Evolutionary conservation across 176 grass and related monocot species (phyloP), one percentile per base, ranked within the genome.

Genomic region (Bonia amplexicaulis): DNA sequence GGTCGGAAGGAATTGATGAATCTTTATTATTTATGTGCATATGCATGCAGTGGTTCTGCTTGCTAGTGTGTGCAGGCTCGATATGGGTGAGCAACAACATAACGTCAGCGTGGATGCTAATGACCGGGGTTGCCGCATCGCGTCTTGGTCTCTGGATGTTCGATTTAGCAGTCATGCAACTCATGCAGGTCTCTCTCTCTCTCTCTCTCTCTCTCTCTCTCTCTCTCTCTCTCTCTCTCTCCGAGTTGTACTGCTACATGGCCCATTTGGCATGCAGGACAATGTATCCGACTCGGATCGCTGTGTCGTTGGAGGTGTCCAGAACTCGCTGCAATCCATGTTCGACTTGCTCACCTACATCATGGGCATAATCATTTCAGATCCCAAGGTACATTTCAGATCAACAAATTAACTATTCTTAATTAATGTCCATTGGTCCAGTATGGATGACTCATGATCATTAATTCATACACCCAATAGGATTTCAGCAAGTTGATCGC

Each of bases 101-200:
- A 2, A 44, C 8, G 42, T 44, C 42, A 44, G 42, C 42, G 42
- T 44, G 42, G 42, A 44, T 44, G 42, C 42, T 44, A 44, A 44
- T 44, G 42, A 44, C 42, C 1, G 42, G 42, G 42, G 42, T 44
- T 44, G 7, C 42, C 0, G 89, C 84, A 53, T 98, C 96, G 4
- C 93, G 95, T 1, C 92, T 97, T 2, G 95, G 95, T 61, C 86
- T 97, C 44, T 97, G 95, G 95, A 95, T 97, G 92, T 97, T 95
- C 80, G 92, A 97, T 78, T 83, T 97, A 46, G 88, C 95, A 41
- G 92, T 95, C 4, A 93, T 92, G 47, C 95, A 95, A 80, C 92
- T 92, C 40, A 93, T 97, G 95, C 81, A 93, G 94, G 94, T 92
- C 46, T 14, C 3, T 47, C 46, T 47, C 46, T 13, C 46, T 48